Base-by-base conservation (phyloP, 257 asterid species). In the Cruciata laevipes region DNA sequence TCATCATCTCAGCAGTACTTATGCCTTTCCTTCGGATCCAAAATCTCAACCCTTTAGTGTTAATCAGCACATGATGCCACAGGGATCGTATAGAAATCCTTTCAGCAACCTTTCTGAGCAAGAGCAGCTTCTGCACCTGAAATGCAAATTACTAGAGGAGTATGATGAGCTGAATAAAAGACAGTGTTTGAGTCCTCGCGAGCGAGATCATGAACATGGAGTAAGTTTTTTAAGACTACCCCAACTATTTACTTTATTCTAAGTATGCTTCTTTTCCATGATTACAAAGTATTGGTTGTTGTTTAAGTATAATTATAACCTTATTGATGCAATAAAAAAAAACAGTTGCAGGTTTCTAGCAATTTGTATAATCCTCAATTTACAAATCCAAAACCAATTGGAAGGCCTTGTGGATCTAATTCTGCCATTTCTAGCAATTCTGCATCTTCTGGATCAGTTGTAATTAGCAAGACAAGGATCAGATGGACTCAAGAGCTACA, bases 401-500 rank as follows among this genome's bases (percentile, higher is more conserved):
- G 76, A 14, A 69, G 79, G 30, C 78, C 71, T 37, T 77, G 78
- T 8, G 78, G 69, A 65, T 67, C 78, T 69, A 61, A 73, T 68
- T 63, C 74, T 0, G 38, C 56, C 9, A 27, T 67, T 17, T 68
- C 77, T 12, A 75, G 53, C 12, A 82, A 67, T 63, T 76, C 78
- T 38, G 67, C 73, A 53, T 76, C 85, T 8, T 37, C 76, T 51
- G 82, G 75, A 20, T 67, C 73, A 53, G 71, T 58, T 25, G 73
- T 82, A 57, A 75, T 82, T 5, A 74, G 67, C 66, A 92, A 92
- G 81, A 73, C 84, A 8, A 75, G 97, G 55, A 92, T 92, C 58
- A 81, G 98, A 72, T 89, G 98, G 98, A 92, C 88, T 66, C 96
- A 81, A 56, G 95, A 87, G 64, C 97, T 92, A 49, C 98, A 92